A percentile compares a stretch with the other conserved stretches of the same genome.
Conservation (phyloP, 495 filamentous ascomycete genomes). For the Podospora conica region DNA sequence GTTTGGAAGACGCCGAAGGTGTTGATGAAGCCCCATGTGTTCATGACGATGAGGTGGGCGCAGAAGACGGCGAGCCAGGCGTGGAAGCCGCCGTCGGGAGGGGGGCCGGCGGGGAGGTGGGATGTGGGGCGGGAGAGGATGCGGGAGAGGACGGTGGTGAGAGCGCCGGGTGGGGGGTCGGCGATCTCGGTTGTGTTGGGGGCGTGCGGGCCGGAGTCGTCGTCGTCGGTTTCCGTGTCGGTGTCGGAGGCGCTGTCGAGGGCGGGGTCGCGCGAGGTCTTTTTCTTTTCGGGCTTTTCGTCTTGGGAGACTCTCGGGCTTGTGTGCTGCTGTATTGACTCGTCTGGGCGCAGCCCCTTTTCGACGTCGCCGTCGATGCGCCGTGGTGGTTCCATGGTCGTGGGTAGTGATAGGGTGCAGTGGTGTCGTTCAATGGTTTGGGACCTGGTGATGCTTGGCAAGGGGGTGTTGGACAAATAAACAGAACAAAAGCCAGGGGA, state of each 20-base stretch:
- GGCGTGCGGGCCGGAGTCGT: not conserved
- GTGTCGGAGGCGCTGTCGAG: not conserved
- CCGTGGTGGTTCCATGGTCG: not conserved
- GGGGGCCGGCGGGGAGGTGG: constrained; percentile 38
- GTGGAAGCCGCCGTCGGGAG: constrained; percentile 47
- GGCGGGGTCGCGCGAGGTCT: not conserved
- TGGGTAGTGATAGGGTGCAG: not conserved
- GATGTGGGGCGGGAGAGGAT: constrained; percentile 36
- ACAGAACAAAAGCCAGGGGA: not conserved
- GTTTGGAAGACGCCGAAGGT: constrained; percentile 77
- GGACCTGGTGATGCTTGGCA: not conserved
- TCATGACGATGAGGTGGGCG: constrained; percentile 42
- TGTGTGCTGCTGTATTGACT: not conserved
- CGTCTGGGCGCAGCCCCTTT: not conserved
- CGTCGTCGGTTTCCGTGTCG: not conserved
- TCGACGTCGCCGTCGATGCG: not conserved
- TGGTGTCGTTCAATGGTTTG: not conserved
- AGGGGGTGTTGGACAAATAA: not conserved
- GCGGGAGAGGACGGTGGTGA: constrained; percentile 25
- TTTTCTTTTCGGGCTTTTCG: not conserved
- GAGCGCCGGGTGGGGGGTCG: not conserved
- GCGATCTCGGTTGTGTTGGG: not conserved
- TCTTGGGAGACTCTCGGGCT: not conserved
- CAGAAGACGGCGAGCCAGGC: constrained; percentile 46
- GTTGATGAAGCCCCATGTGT: constrained; percentile 51